Base-by-base conservation (phyloP, 2,329 filamentous ascomycete genomes). In the Grosmannia huntii region DNA sequence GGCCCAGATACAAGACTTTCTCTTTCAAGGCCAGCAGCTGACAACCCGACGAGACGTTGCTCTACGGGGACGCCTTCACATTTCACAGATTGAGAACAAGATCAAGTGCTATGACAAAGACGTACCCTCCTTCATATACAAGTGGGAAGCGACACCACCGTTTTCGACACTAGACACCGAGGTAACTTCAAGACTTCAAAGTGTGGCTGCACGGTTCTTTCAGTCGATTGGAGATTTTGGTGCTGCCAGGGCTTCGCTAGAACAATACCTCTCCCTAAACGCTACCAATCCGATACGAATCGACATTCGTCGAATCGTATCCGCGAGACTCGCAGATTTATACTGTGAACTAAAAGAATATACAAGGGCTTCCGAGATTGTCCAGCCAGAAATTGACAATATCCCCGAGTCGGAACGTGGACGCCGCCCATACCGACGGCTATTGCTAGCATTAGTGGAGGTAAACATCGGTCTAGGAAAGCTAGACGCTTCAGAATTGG, bases 11-110 rank as follows among this genome's bases (percentile, higher is more conserved):
- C 33, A 41, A 14, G 2, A 55, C 3, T 59, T 59, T 23, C 1
- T 31, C 2, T 31, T 3, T 14, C 19, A 21, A 7, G 23, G 44
- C 4, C 46, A 14, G 23, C 11, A 44, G 31, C 57, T 52, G 21
- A 9, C 4, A 12, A 55, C 57, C 5, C 52, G 44, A 2, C 52
- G 57, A 4, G 57, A 59, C 46, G 6, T 28, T 21, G 57, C 57
- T 5, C 46, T 59, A 5, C 57, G 27, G 2, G 57, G 57, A 2
- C 57, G 57, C 7, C 57, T 59, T 11, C 57, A 59, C 31, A 59
- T 59, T 7, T 59, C 57, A n/a, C 57, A 55, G 19, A 44, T 59
- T 10, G 57, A 59, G 25, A 59, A 55, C 31, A 59, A 59, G 53
- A 55, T 59, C 44, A 55, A 52, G 46, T 33, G 52, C 25, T 55